phyloP scores from a whole-genome alignment of 352 stramenopile species.

The Globisporangium paddicum region DNA sequence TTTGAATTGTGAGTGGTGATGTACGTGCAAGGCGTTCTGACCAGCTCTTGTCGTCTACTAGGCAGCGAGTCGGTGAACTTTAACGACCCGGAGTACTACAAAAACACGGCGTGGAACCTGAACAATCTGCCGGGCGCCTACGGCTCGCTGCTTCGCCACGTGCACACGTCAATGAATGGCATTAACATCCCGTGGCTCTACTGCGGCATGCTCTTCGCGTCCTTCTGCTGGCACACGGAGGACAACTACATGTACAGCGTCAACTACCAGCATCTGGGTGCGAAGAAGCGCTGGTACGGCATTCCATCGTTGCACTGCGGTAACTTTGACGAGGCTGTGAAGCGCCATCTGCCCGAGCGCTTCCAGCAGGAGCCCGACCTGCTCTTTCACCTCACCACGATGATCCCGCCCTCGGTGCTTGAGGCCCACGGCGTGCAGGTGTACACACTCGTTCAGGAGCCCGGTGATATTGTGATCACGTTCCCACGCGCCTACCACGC shows the following conservation, averaged over 20 bases:
- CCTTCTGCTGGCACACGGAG: constrained; percentile 99
- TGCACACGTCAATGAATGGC: constrained; percentile 94
- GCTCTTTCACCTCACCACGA: constrained; percentile 71
- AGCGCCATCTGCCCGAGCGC: constrained; percentile 47
- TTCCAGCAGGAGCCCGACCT: constrained; percentile 62
- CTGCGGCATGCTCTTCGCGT: constrained; percentile 97
- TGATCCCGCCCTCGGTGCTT: constrained; percentile 57
- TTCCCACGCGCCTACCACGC: constrained; percentile 96
- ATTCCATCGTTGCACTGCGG: constrained; percentile 50
- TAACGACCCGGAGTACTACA: constrained; percentile 62
- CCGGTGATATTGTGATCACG: constrained; percentile 96
- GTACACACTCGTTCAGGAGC: constrained; percentile 70
- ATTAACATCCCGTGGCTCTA: constrained; percentile 99
- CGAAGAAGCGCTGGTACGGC: constrained; percentile 96
- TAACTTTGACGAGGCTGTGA: constrained; percentile 50
- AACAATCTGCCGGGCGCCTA: constrained; percentile 96
- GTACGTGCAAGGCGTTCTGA: neutral
- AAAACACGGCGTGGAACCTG: constrained; percentile 93
- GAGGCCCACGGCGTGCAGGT: constrained; percentile 41
- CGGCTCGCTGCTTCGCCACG: constrained; percentile 90
- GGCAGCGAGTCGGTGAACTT: constrained; percentile 50
- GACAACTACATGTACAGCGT: constrained; percentile 99
- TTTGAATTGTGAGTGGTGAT: neutral
- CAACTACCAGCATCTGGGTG: constrained; percentile 97
- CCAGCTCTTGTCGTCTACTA: constrained; percentile 3